Evolutionary conservation across 495 filamentous ascomycete species (phyloP).

Genomic region (Trichoderma parareesei): DNA sequence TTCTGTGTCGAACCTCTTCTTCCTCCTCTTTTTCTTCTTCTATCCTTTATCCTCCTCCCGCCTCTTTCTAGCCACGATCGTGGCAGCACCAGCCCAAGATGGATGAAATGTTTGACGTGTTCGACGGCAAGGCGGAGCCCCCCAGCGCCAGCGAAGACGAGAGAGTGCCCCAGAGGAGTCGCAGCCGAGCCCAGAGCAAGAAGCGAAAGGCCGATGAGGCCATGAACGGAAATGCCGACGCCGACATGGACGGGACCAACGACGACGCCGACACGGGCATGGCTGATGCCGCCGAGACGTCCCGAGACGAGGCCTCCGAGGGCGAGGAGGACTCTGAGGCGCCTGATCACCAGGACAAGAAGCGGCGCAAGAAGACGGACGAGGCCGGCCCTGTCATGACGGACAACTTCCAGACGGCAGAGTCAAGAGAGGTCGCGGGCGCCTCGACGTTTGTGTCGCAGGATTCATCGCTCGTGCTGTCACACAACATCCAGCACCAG

Average conservation of each 20-base stretch:
- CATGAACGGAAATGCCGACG: constrained; percentile 47
- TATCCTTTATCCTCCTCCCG: background rate
- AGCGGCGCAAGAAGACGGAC: constrained; percentile 66
- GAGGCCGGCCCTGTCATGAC: constrained; percentile 77
- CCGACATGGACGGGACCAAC: constrained; percentile 21
- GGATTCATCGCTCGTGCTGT: constrained; percentile 60
- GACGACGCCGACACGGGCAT: constrained; percentile 37
- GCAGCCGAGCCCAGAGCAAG: constrained; percentile 51
- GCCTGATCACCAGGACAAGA: constrained; percentile 48
- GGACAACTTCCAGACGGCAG: constrained; percentile 92
- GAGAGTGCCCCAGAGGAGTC: constrained; percentile 28
- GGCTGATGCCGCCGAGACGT: constrained; percentile 34
- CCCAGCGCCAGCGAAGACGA: constrained; percentile 25
- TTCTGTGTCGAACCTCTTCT: background rate
- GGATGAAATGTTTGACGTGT: constrained; percentile 82
- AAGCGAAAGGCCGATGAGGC: constrained; percentile 78
- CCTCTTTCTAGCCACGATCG: background rate
- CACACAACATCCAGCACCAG: constrained; percentile 97
- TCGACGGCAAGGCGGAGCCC: constrained; percentile 57
- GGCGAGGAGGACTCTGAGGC: constrained; percentile 22
- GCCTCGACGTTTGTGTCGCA: constrained; percentile 71
- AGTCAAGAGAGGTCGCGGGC: constrained; percentile 78
- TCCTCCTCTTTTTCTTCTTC: too few relatives aligned
- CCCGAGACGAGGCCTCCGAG: constrained; percentile 27
- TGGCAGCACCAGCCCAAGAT: constrained; percentile 32